Conservation (phyloP, 768 basidiomycete genomes). For the Fistulinella prunicolor region DNA sequence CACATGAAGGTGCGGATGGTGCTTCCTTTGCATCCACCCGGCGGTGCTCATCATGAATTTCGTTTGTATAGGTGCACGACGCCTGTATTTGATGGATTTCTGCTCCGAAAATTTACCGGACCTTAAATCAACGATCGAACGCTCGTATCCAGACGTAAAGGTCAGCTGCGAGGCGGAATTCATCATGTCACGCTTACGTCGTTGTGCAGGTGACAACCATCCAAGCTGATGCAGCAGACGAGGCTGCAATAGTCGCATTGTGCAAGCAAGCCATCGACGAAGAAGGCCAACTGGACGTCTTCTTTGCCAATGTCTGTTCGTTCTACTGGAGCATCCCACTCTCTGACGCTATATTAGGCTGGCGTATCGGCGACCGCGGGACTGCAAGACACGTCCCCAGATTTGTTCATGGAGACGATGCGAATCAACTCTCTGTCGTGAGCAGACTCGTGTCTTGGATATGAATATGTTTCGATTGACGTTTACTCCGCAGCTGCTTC, state of each 20-base stretch:
- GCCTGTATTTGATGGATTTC: slow-evolving; percentile 76
- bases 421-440: slow-evolving; percentile 72
- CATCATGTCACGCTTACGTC: slow-evolving; percentile 11
- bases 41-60: slow-evolving; percentile 4
- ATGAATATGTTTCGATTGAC: slow-evolving; percentile 1
- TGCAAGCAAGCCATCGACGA: slow-evolving; percentile 75
- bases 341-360: slow-evolving; percentile 45
- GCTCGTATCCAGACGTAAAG: slow-evolving; percentile 74
- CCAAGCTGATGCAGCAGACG: slow-evolving; percentile 83
- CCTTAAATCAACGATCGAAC: slow-evolving; percentile 65
- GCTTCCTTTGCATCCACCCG: neutral
- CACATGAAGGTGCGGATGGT: slow-evolving; percentile 63
- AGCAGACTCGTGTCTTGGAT: slow-evolving; percentile 11
- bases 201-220: slow-evolving; percentile 67
- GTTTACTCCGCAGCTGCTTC: slow-evolving; percentile 59
- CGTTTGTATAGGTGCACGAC: slow-evolving; percentile 56
- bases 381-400: slow-evolving; percentile 54
- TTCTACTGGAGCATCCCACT: neutral
- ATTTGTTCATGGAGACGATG: slow-evolving; percentile 73
- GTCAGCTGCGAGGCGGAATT: slow-evolving; percentile 34
- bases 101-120: slow-evolving; percentile 63
- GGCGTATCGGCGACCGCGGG: slow-evolving; percentile 49
- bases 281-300: slow-evolving; percentile 86
- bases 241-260: slow-evolving; percentile 59
- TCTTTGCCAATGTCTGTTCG: slow-evolving; percentile 84